Percentiles rank a stretch among this genome's conserved stretches.
These are phyloP conservation scores for Termitomyces sp. DNA, from an alignment of 1,284 basidiomycete species.

Conservation along the genomic window DNA sequence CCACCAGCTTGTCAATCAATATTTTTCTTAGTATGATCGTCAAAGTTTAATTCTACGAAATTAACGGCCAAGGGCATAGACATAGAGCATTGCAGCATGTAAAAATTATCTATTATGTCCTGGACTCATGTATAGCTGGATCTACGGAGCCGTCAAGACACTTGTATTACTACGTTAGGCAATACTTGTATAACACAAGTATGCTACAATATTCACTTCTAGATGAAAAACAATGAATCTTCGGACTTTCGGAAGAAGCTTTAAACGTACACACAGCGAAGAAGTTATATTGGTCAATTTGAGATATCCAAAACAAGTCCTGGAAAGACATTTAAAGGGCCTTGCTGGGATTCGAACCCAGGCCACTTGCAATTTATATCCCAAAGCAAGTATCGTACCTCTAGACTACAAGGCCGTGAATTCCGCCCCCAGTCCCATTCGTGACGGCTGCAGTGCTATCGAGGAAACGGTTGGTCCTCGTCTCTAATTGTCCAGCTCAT, in stretches of 20 bases:
- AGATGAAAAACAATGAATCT: neutral
- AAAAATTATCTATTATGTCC: neutral
- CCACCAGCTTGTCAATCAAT: neutral
- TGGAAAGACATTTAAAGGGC: conserved; percentile 14
- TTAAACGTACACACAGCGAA: no score
- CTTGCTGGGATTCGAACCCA: conserved; percentile 47
- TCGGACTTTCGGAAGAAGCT: no score
- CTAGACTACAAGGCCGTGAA: conserved; percentile 44
- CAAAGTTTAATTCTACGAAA: no score
- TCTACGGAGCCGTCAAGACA: neutral
- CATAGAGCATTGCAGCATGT: neutral
- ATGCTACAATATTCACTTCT: neutral
- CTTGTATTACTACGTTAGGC: neutral
- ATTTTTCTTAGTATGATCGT: neutral
- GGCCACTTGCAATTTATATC: conserved; percentile 40
- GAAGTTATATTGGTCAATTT: no score
- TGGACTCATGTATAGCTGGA: neutral
- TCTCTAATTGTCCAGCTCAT: no score
- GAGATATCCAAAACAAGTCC: no score
- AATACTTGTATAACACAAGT: neutral
- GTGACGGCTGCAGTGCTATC: no score
- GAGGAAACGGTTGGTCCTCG: no score
- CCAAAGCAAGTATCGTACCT: conserved; percentile 52
- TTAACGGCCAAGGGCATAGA: neutral
- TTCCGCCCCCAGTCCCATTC: no score